Base-by-base conservation (phyloP, 2,329 filamentous ascomycete species). In the Arthrobotrys entomopaga region DNA sequence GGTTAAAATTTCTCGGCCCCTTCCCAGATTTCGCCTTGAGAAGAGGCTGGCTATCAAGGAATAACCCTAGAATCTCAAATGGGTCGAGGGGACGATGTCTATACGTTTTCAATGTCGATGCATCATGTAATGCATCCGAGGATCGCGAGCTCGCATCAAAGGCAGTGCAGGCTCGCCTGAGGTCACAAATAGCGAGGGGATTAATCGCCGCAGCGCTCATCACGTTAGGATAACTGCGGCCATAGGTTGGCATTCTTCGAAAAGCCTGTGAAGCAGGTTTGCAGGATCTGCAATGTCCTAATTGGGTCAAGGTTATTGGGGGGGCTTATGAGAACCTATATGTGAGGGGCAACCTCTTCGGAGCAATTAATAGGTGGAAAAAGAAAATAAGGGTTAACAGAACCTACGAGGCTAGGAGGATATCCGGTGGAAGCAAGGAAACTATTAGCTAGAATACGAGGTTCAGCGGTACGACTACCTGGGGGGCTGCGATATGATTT, bases 161-260 rank as follows among this genome's bases (percentile, higher is more conserved):
- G 65, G 65, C 65, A 61, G 65, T 69, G 65, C 56, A 69, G 38
- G 48, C 38, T 49, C 40, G 56, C 56, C 46, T 56, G 65, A 46
- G 56, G 56, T 49, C 38, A 34, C 42, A 56, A 60, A 24, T 7
- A 56, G 56, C 65, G 49, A 56, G 22, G 56, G 40, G 43, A 29
- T 54, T 24, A 67, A 48, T 67, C 54, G 48, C 54, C 52, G 53
- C 38, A 57, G 16, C 53, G 19, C 19, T 42, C n/a, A 13, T 43
- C 53, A 24, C 53, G 43, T 15, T 20, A 13, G 20, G 10, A 40
- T 11, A 22, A 38, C 19, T 57, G 53, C 13, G 49, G 10, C 4
- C 38, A 10, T n/a, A 11, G 26, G 34, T 6, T 6, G 13, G 13
- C 24, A 16, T 40, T 42, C 22, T n/a, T 24, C 26, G 22, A 43